Evolutionary conservation across 768 basidiomycete genomes (phyloP), one percentile per base, ranked within the genome.

Genomic region (Russula vinacea): DNA sequence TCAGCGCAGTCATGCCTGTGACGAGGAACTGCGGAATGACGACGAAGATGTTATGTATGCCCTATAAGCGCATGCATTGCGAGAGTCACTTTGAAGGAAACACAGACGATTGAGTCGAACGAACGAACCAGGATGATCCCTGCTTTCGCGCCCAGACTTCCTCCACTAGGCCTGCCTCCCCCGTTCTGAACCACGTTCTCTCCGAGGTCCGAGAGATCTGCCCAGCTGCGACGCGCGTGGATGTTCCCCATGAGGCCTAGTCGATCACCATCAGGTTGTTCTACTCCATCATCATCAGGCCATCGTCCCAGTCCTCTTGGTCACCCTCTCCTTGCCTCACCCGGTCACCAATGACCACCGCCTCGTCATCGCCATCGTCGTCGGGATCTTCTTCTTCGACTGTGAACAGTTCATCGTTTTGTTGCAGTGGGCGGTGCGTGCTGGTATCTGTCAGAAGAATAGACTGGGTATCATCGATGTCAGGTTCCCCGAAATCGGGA

Each of bases 21-120:
- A 95, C 89, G 45, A 98, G 80, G 75, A 98, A 95, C 71, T 98
- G 96, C 0, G 96, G 96, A 8, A 97, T 77, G 63, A 98, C 96
- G 66, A 98, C 79, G 74, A 90, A 96, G 63, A 97, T 83, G 71
- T 97, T 98, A 75, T 98, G 94, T 58, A 98, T 96, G 45, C 96
- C 94, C 92, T 94, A 65, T 9, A 4, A 10, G 16, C 17, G 29
- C 26, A n/a, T 24, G 40, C 29, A 16, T 22, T 22, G 45, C 62
- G 26, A 58, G 60, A 45, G 51, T 24, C 44, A 60, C 24, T 40
- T 29, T 29, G 33, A 42, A 51, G 26, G 32, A 9, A 19, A 9
- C 26, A 9, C 26, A 10, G 22, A 47, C n/a, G 2, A 22, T 47
- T 24, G 22, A 13, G 29, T 33, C 17, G 17, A 11, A 80, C 29